Evolutionary conservation across 495 filamentous ascomycete species (phyloP).

Genomic region (Haplographium delicatum): DNA sequence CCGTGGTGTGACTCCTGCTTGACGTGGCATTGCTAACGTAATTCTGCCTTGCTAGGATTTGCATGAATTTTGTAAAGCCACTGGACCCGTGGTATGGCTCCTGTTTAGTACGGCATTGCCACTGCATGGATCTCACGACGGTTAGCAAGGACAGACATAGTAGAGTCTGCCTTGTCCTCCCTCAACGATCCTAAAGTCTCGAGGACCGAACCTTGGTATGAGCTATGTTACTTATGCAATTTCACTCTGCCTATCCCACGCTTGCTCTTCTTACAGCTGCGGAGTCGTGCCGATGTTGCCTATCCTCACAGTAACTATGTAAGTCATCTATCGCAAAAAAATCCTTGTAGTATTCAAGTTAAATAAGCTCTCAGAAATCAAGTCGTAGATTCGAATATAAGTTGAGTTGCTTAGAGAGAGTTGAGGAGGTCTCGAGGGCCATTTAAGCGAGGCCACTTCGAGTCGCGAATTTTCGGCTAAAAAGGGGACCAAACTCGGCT

Average conservation of each 20-base stretch:
- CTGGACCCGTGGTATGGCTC: background rate
- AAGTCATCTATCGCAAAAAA: background rate
- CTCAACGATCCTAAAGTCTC: background rate
- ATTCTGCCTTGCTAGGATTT: slow-evolving; percentile 2
- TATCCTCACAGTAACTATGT: background rate
- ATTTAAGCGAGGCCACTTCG: background rate
- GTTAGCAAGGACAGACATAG: slow-evolving; percentile 1
- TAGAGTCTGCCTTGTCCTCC: slow-evolving; percentile 2
- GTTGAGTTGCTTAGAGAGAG: background rate
- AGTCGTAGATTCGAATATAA: background rate
- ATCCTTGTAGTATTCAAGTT: background rate
- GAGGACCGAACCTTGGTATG: background rate
- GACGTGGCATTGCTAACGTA: background rate
- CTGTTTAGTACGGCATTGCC: background rate
- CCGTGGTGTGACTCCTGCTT: background rate
- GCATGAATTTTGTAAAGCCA: background rate
- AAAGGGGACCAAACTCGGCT: too few relatives aligned
- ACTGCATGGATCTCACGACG: background rate
- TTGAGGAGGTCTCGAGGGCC: background rate
- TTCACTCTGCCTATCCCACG: background rate
- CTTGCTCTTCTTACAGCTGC: background rate
- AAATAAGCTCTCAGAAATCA: background rate
- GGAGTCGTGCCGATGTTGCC: slow-evolving; percentile 1
- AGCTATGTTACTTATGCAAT: slow-evolving; percentile 1
- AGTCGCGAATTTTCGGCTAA: too few relatives aligned